phyloP scores from a whole-genome alignment of 208 protist genomes.

The Trypanosoma cruzi region DNA sequence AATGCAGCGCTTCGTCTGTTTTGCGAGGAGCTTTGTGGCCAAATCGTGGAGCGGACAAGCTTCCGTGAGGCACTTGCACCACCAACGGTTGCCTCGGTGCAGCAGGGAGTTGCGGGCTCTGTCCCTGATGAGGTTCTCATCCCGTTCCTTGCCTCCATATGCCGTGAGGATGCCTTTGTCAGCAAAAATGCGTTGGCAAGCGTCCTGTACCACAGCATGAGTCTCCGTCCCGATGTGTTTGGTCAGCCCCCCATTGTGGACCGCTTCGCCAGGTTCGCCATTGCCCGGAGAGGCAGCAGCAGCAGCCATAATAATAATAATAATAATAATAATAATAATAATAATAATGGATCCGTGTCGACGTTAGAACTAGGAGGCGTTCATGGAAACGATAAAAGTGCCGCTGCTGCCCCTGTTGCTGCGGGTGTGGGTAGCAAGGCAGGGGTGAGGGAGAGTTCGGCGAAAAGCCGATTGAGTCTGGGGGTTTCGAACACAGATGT shows the following conservation, averaged over 20 bases:
- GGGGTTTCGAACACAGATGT: constrained; percentile 17
- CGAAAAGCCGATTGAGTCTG: constrained; percentile 23
- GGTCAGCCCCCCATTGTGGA: constrained; percentile 73
- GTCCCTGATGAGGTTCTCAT: constrained; percentile 79
- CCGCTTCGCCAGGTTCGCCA: constrained; percentile 33
- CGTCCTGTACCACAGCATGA: constrained; percentile 68
- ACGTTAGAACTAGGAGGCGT: background rate
- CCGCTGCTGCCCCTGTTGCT: background rate
- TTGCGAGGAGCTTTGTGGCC: constrained; percentile 62
- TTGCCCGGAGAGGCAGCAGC: constrained; percentile 6
- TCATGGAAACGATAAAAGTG: background rate
- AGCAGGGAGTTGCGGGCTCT: constrained; percentile 24
- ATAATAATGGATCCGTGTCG: background rate
- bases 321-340: background rate
- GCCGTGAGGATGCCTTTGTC: constrained; percentile 66
- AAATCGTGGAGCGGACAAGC: constrained; percentile 53
- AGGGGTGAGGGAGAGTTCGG: background rate
- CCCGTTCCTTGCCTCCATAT: constrained; percentile 76
- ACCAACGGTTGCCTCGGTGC: constrained; percentile 53
- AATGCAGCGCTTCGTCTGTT: constrained; percentile 63
- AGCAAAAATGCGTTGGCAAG: constrained; percentile 53
- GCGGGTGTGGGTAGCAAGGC: background rate
- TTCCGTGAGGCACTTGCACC: constrained; percentile 70
- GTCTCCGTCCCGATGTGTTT: constrained; percentile 74
- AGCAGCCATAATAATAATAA: background rate